Evolutionary conservation across 1,139 yeast genomes (phyloP).

Genomic region (Pneumocystis sp.): DNA sequence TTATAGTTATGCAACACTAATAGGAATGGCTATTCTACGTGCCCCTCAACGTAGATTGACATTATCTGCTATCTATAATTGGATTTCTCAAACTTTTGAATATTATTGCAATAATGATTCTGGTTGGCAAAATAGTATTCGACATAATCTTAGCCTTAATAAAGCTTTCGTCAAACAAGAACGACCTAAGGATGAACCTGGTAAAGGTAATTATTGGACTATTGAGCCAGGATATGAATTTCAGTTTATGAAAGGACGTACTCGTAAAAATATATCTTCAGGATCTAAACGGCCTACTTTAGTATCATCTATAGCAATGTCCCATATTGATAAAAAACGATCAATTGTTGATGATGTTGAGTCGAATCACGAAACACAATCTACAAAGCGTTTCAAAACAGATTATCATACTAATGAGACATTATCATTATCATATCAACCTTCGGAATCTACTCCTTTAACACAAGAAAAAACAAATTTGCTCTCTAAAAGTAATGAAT

Average conservation of each 20-base stretch:
- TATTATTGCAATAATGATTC: slow-evolving; percentile 76
- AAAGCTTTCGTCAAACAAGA: slow-evolving; percentile 84
- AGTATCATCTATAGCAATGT: neutral
- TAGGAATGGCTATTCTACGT: slow-evolving; percentile 84
- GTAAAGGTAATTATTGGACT: slow-evolving; percentile 96
- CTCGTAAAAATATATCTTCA: slow-evolving; percentile 1
- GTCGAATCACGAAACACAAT: neutral
- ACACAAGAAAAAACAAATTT: neutral
- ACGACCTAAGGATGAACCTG: slow-evolving; percentile 67
- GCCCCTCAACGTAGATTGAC: slow-evolving; percentile 71
- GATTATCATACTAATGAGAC: neutral
- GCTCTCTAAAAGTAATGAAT: neutral
- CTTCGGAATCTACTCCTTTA: neutral
- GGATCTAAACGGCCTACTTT: neutral
- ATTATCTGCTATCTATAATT: slow-evolving; percentile 73
- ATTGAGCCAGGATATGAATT: slow-evolving; percentile 71
- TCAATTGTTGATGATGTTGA: neutral
- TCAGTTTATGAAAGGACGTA: slow-evolving; percentile 50
- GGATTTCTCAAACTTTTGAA: slow-evolving; percentile 80
- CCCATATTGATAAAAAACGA: neutral
- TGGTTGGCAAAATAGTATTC: slow-evolving; percentile 88
- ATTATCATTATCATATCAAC: neutral
- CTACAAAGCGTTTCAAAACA: neutral
- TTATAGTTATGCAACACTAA: slow-evolving; percentile 81
- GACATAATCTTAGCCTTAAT: slow-evolving; percentile 71